These are phyloP conservation scores for Conoideocrella luteorostrata DNA, from an alignment of 2,329 filamentous ascomycete genomes.

Conservation along the genomic window DNA sequence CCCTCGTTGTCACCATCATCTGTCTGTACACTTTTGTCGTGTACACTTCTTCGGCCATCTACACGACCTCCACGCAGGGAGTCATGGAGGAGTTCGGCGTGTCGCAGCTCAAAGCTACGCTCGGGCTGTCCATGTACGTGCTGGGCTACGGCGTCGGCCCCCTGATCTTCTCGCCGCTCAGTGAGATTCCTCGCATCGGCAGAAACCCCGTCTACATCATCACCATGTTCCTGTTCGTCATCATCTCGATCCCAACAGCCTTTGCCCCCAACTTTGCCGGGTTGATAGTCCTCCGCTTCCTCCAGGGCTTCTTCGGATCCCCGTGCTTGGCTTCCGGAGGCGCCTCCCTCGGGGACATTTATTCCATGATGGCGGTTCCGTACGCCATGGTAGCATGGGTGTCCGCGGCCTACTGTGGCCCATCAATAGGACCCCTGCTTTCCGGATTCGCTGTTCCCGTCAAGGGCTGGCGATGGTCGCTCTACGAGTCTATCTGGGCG, in stretches of 20 bases:
- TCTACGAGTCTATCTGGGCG: slow-evolving; percentile 59
- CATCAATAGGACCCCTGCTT: slow-evolving; percentile 54
- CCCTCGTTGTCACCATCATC: slow-evolving; percentile 36
- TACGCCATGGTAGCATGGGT: slow-evolving; percentile 57
- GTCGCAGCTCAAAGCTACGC: slow-evolving; percentile 41
- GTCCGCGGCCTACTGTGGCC: slow-evolving; percentile 41
- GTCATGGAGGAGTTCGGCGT: slow-evolving; percentile 49
- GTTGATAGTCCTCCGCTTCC: slow-evolving; percentile 57
- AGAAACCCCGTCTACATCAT: slow-evolving; percentile 62
- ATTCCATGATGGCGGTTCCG: slow-evolving; percentile 47
- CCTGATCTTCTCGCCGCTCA: slow-evolving; percentile 58
- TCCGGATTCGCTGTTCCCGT: slow-evolving; percentile 53
- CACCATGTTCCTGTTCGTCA: slow-evolving; percentile 62
- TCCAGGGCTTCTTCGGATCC: slow-evolving; percentile 60
- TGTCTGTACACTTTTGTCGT: slow-evolving; percentile 56
- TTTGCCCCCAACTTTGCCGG: slow-evolving; percentile 57
- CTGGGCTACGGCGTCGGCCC: slow-evolving; percentile 59
- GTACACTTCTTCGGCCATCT: slow-evolving; percentile 43
- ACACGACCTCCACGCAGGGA: slow-evolving; percentile 37
- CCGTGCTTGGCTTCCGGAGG: slow-evolving; percentile 57
- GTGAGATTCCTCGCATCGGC: slow-evolving; percentile 60
- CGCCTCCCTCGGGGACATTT: slow-evolving; percentile 47
- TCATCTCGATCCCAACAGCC: slow-evolving; percentile 58
- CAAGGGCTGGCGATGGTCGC: slow-evolving; percentile 57
- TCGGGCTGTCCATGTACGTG: slow-evolving; percentile 58